Evolutionary conservation across 192 early-diverging fungal genomes (phyloP).

Genomic region (Backusella macrospora): DNA sequence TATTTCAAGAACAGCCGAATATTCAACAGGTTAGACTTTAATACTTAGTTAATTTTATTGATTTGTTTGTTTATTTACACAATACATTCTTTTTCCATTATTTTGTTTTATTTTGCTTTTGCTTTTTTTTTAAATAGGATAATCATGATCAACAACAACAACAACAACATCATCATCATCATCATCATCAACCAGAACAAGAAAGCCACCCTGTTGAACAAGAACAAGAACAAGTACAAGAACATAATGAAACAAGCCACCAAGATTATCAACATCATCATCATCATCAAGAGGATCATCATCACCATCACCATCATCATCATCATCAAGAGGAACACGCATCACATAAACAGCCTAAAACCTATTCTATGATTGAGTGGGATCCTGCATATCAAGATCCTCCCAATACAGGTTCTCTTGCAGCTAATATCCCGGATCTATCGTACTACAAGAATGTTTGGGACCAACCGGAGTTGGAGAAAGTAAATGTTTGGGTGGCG

Average conservation of each 20-base stretch:
- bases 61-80: background rate
- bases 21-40: background rate
- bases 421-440: constrained; percentile 27
- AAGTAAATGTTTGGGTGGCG: constrained; percentile 29
- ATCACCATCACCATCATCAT: background rate
- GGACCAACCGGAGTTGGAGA: constrained; percentile 24
- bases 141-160: too few species aligned
- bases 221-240: background rate
- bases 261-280: background rate
- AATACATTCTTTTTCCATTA: too few species aligned
- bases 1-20: background rate
- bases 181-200: background rate
- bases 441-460: constrained; percentile 30
- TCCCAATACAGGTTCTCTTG: constrained; percentile 17
- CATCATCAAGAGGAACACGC: background rate
- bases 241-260: background rate
- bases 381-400: constrained; percentile 30
- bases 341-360: background rate
- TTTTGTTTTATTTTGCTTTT: too few species aligned
- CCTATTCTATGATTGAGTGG: constrained; percentile 32
- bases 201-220: background rate
- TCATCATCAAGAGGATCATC: background rate
- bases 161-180: too few species aligned
- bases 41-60: background rate
- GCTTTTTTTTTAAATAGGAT: too few species aligned